Conservation (phyloP, 2,329 filamentous ascomycete genomes). For the Fusarium siculi region DNA sequence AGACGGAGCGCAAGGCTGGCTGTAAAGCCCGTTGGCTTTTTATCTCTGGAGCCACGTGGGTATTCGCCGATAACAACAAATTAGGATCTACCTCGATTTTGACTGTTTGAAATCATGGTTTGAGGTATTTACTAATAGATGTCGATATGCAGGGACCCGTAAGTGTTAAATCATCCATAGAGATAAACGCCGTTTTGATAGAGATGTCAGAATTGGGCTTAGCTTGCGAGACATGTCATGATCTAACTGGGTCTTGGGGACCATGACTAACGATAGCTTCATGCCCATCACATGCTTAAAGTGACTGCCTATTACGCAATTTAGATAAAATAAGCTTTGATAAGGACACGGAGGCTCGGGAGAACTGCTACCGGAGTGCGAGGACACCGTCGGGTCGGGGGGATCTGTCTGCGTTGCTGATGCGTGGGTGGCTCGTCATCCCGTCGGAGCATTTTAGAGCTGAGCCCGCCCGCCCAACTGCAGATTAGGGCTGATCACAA, state of each 20-base stretch:
- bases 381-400: background rate
- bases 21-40: background rate
- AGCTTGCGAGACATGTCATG: background rate
- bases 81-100: background rate
- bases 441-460: background rate
- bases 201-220: background rate
- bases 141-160: background rate
- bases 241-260: background rate
- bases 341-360: background rate
- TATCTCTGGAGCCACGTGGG: background rate
- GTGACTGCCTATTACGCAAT: background rate
- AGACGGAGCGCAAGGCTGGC: background rate
- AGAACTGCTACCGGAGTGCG: background rate
- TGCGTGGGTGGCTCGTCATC: background rate
- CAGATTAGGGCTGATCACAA: background rate
- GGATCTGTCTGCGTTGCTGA: background rate
- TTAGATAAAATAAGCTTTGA: background rate
- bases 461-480: rapidly evolving
- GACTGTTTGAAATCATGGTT: too few species aligned
- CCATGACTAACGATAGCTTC: background rate
- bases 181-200: background rate
- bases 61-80: background rate
- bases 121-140: background rate
- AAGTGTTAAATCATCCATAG: background rate
- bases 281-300: background rate